Evolutionary conservation across 495 filamentous ascomycete species (phyloP), one percentile per base, ranked within the genome.

Genomic region (Penicillium ucsense): DNA sequence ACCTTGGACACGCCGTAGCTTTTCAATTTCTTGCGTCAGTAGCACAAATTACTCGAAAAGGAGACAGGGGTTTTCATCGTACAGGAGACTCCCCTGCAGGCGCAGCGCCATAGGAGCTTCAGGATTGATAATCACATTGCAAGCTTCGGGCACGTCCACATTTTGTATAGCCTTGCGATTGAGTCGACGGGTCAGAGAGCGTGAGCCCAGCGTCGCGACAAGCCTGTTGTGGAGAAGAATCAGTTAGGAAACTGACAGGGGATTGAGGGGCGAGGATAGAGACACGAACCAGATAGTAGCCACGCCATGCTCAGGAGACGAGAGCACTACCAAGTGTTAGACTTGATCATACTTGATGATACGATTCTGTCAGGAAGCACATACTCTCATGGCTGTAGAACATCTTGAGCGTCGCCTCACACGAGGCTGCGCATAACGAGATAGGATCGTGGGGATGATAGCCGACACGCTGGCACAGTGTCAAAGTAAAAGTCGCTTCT

Each of bases 381-480:
- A 44, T 8, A 91, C 89, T 86, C 65, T 94, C 89, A 66, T 92
- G 85, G 59, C 85, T 92, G 66, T 94, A 95, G 59, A 95, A 95
- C 89, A 95, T 95, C 49, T 48, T 62, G 65, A 8, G 32, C 10
- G 31, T 40, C 27, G 41, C 8, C 39, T 34, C 10, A 10, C 2
- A 35, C 10, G 7, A 35, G 34, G 10, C 20, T 20, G 20, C 20
- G 20, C 20, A 20, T 20, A 1, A 20, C 20, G 20, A 20, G 20
- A 20, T 20, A 20, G 20, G 20, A 20, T 20, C 20, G 20, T 20
- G 20, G 20, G 2, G 20, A 2, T 20, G 2, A 20, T 20, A 20
- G 20, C 20, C 20, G 20, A 20, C 20, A 20, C 20, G 1, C 20
- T 20, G 20, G 20, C 20, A 20, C 20, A 20, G 20, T 20, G 20